A percentile compares a stretch with the other conserved stretches of the same genome.
phyloP scores from a whole-genome alignment of 306 rosid genomes.

The Begonia peltatifolia region DNA sequence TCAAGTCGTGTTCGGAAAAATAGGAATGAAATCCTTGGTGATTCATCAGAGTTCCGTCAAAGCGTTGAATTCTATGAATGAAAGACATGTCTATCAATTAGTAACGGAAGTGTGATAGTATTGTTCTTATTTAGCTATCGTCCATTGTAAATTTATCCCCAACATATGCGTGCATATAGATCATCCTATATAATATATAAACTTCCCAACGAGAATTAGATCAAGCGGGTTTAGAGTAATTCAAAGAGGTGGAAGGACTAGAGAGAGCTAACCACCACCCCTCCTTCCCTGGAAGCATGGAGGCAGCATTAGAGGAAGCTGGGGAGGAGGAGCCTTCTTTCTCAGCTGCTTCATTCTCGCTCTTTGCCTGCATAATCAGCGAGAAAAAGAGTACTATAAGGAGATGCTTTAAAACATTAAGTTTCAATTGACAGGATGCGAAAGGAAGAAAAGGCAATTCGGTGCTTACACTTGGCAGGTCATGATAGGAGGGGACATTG shows the following conservation, averaged over 20 bases:
- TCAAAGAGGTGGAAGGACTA: conserved; percentile 4
- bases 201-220: background rate
- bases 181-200: too few relatives aligned
- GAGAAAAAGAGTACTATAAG: too few relatives aligned
- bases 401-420: too few relatives aligned
- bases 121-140: too few relatives aligned
- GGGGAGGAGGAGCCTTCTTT: conserved; percentile 3
- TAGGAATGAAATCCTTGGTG: too few relatives aligned
- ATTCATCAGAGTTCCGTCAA: too few relatives aligned
- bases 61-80: too few relatives aligned
- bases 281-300: conserved; percentile 6
- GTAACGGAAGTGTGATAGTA: too few relatives aligned
- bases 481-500: background rate
- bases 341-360: conserved; percentile 3
- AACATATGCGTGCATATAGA: too few relatives aligned
- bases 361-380: background rate
- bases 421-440: background rate
- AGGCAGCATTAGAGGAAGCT: conserved; percentile 9
- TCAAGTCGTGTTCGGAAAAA: too few relatives aligned
- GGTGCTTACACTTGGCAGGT: conserved; percentile 12
- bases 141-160: too few relatives aligned
- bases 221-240: conserved; percentile 6
- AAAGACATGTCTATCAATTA: too few relatives aligned
- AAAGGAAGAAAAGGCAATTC: background rate
- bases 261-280: conserved; percentile 12